Base-by-base conservation (phyloP, 164 flowering plant genomes). In the Chimonanthus salicifolius region DNA sequence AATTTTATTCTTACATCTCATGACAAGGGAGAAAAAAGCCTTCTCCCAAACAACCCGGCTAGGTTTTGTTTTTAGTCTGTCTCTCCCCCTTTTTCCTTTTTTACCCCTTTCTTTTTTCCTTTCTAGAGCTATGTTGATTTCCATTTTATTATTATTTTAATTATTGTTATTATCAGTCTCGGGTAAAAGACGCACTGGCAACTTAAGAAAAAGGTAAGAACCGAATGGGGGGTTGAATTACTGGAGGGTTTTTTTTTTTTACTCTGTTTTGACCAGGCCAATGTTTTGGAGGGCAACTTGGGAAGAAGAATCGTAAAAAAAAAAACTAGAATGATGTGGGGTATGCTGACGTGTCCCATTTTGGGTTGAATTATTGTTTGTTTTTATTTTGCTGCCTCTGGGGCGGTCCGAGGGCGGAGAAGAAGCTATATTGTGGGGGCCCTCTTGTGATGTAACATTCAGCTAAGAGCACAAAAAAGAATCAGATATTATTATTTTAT, bases 41-140 rank as follows among this genome's bases (percentile, higher is more conserved):
- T 74, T 69, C 75, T 71, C 74, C 79, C 64, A 64, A 68, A 50
- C 60, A 69, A 58, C 72, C 49, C 47, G 60, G 63, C 66, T 72
- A 58, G 73, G 62, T 45, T 47, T 75, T n/a, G 7, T 54, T 33
- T 74, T 64, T n/a, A 16, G 7, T 20, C 9, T 67, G 63, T 13
- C 74, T 60, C 43, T 18, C 18, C n/a, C 7, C 64, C 4, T 2
- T n/a, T 11, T 54, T 48, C 9, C 43, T 44, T 33, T 62, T 75
- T 64, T 74, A 58, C 62, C 16, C 62, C 16, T n/a, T 62, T 62
- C 6, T 13, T 62, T 62, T 62, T 33, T 74, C 71, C 43, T 58
- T 9, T 21, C 66, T 45, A 66, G 47, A 44, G 49, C 43, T 66
- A n/a, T 9, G 43, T 50, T 43, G 10, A 7, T 51, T 50, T 5